Evolutionary conservation across 2,329 filamentous ascomycete genomes (phyloP).

Genomic region (Magnaporthiopsis rhizophila): DNA sequence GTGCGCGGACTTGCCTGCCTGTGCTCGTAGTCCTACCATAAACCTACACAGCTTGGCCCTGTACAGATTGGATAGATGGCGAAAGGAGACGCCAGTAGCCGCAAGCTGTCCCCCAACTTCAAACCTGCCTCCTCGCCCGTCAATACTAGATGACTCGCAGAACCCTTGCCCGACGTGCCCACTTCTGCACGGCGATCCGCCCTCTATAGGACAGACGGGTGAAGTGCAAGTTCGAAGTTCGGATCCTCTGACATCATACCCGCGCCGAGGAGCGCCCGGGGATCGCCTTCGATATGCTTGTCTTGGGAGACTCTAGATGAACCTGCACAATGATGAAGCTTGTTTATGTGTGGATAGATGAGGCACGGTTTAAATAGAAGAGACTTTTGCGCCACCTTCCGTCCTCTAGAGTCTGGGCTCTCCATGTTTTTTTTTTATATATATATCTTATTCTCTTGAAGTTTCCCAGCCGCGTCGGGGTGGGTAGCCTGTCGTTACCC

Average conservation of each 20-base stretch:
- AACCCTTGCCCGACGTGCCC: background rate
- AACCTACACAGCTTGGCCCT: too few relatives aligned
- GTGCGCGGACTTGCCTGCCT: too few relatives aligned
- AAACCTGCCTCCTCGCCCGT: background rate
- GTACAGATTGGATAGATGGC: too few relatives aligned
- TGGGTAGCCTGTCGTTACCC: too few relatives aligned
- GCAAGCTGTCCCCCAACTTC: background rate
- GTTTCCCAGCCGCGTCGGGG: too few relatives aligned
- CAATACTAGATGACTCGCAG: background rate
- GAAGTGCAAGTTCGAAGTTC: background rate
- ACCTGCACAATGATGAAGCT: background rate
- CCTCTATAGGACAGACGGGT: background rate
- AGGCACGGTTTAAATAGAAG: background rate
- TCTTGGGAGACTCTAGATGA: background rate
- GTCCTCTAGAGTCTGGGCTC: background rate
- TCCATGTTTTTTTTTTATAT: background rate
- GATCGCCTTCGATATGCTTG: background rate
- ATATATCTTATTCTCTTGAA: too few relatives aligned
- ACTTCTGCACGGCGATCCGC: background rate
- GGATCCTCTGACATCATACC: background rate
- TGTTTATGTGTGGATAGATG: background rate
- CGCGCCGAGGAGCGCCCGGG: too few relatives aligned
- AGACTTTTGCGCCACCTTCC: background rate
- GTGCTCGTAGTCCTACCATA: too few relatives aligned
- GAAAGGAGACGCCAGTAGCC: background rate